phyloP scores from a whole-genome alignment of 73 alveolate genomes.

The Paramecium biaurelia region DNA sequence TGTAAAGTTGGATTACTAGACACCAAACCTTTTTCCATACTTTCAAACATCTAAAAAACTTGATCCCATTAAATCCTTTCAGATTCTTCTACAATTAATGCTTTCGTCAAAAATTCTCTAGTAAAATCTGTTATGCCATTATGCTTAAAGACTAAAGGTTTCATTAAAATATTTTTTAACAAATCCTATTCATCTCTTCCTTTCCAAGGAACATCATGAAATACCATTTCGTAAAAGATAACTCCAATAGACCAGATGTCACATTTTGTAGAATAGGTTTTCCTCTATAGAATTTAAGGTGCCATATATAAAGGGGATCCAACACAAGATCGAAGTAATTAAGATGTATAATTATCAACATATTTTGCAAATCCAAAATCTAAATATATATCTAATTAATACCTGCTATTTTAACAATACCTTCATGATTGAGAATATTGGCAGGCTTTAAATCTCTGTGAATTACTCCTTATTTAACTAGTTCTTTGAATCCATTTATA shows the following conservation, averaged over 20 bases:
- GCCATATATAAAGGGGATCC: slow-evolving; percentile 85
- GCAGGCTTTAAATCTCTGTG: slow-evolving; percentile 64
- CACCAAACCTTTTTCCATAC: neutral
- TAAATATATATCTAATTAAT: neutral
- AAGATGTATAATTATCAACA: slow-evolving; percentile 52
- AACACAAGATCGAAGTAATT: slow-evolving; percentile 65
- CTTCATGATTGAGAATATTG: slow-evolving; percentile 52
- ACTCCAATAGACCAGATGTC: slow-evolving; percentile 86
- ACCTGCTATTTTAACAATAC: slow-evolving; percentile 56
- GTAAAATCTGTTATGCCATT: neutral
- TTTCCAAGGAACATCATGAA: slow-evolving; percentile 74
- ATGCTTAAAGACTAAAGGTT: slow-evolving; percentile 49
- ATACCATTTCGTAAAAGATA: slow-evolving; percentile 73
- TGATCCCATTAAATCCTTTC: slow-evolving; percentile 62
- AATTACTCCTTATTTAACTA: slow-evolving; percentile 57
- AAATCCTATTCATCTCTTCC: slow-evolving; percentile 55
- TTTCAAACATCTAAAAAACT: slow-evolving; percentile 37
- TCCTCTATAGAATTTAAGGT: slow-evolving; percentile 76
- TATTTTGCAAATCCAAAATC: slow-evolving; percentile 65
- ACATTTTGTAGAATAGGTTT: slow-evolving; percentile 65
- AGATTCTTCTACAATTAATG: slow-evolving; percentile 43
- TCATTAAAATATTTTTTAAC: slow-evolving; percentile 46
- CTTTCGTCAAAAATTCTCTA: slow-evolving; percentile 41
- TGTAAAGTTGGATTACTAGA: neutral
- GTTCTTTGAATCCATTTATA: slow-evolving; percentile 45